Evolutionary conservation across 2,329 filamentous ascomycete genomes (phyloP), one percentile per base, ranked within the genome.

Genomic region (Helicocarpus griseus): DNA sequence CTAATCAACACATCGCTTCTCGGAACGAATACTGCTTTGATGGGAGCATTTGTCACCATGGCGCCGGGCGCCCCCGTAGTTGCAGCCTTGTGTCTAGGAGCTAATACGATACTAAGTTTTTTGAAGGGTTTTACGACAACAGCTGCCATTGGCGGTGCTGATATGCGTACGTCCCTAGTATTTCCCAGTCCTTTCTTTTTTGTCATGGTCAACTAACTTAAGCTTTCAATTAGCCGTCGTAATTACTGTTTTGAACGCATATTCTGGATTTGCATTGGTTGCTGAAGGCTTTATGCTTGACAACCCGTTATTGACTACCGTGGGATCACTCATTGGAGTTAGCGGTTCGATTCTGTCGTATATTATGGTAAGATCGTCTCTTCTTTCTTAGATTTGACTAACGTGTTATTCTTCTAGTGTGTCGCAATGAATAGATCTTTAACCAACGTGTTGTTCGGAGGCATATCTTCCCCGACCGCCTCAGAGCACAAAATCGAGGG

Each of bases 251-350:
- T 71, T 95, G 19, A 95, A 95, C 60, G 89, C 89, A 0, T 95
- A 95, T 65, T 91, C 87, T 45, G 89, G 89, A 11, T 95, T 95
- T 53, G 89, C 89, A 0, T 77, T 95, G 2, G 88, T 95, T 0
- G 89, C 89, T 0, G 89, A 95, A 68, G 89, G 89, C 0, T 85
- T 95, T 65, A 95, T 95, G 89, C 75, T 95, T 13, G 83, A 93
- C 58, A 95, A 94, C 53, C 82, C 89, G 0, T 76, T 95, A 0
- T 75, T 95, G 1, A 94, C 88, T 0, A 89, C 86, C 0, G 85
- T 95, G 2, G 89, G 89, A 2, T 87, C 88, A 0, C 74, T 95
- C 1, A 95, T 95, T 40, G 89, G 89, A 41, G 87, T 93, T 1
- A 90, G 85, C 11, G 89, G 89, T 50, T 93, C 87, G 0, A 94